Percentiles rank a stretch among this genome's conserved stretches.
Evolutionary conservation across 176 grass and related monocot genomes (phyloP).

Genomic region (Oryza rufipogon): DNA sequence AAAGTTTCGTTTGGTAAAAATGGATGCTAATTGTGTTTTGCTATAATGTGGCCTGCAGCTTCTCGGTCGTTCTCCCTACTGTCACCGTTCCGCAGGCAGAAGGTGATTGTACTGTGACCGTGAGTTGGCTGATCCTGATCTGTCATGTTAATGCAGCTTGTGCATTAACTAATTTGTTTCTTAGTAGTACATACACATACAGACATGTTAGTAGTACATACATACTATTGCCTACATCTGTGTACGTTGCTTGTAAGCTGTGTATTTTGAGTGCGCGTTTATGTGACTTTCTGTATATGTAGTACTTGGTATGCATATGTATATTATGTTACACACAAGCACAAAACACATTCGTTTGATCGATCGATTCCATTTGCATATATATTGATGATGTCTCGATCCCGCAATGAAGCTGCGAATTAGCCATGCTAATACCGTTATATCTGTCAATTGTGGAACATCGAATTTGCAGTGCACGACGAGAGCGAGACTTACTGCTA

Average conservation of each 20-base stretch:
- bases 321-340: background rate
- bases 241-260: background rate
- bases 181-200: background rate
- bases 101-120: conserved; percentile 46
- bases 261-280: background rate
- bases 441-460: too few relatives aligned
- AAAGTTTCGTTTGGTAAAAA: background rate
- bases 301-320: background rate
- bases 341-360: background rate
- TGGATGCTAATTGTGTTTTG: conserved; percentile 25
- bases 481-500: too few relatives aligned
- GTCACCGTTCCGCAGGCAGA: conserved; percentile 68
- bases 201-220: background rate
- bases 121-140: conserved; percentile 23
- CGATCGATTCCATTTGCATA: too few relatives aligned
- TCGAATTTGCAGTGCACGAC: too few relatives aligned
- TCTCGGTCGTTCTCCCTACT: conserved; percentile 66
- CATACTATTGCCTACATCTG: background rate
- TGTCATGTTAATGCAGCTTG: background rate
- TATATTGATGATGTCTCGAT: too few relatives aligned
- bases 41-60: conserved; percentile 40
- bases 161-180: conserved; percentile 12
- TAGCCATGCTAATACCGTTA: too few relatives aligned
- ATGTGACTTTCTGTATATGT: background rate
- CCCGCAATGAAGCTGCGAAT: too few relatives aligned